These are phyloP conservation scores for Erigeron canadensis DNA, from an alignment of 129 eudicot genomes.

Conservation along the genomic window DNA sequence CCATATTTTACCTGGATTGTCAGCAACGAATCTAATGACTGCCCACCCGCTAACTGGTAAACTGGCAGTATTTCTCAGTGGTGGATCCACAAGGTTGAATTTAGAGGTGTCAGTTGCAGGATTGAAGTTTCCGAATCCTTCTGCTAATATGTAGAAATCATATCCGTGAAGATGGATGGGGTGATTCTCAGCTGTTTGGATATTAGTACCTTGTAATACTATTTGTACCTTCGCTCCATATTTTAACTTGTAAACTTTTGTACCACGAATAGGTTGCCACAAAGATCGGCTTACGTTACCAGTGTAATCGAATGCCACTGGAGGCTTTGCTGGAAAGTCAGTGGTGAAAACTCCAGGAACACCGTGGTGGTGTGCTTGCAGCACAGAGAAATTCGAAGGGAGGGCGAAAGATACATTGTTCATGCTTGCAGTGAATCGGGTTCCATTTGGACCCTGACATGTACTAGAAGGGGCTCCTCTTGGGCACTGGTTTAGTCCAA, in stretches of 20 bases:
- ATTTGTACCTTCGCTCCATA: conserved; percentile 79
- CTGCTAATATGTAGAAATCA: conserved; percentile 88
- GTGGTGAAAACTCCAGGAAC: conserved; percentile 84
- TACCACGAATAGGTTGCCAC: conserved; percentile 74
- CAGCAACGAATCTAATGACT: conserved; percentile 90
- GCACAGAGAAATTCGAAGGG: conserved; percentile 74
- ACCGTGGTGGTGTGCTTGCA: conserved; percentile 78
- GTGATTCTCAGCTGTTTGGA: conserved; percentile 84
- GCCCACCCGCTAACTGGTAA: conserved; percentile 88
- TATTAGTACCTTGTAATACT: conserved; percentile 86
- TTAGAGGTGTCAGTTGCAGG: conserved; percentile 69
- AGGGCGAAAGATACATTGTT: conserved; percentile 80
- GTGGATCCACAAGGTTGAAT: conserved; percentile 95
- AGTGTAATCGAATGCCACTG: conserved; percentile 78
- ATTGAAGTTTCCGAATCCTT: conserved; percentile 89
- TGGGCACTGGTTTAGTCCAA: conserved; percentile 74
- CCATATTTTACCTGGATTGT: conserved; percentile 75
- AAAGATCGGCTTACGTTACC: conserved; percentile 79
- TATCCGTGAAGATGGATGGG: conserved; percentile 99
- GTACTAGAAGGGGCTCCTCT: conserved; percentile 44
- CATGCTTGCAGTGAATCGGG: conserved; percentile 91
- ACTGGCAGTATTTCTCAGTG: conserved; percentile 77
- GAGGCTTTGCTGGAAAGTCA: conserved; percentile 80
- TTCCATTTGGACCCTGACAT: conserved; percentile 92
- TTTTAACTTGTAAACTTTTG: conserved; percentile 65